Evolutionary conservation across 768 basidiomycete genomes (phyloP).

Genomic region (Suillus ampliporus): DNA sequence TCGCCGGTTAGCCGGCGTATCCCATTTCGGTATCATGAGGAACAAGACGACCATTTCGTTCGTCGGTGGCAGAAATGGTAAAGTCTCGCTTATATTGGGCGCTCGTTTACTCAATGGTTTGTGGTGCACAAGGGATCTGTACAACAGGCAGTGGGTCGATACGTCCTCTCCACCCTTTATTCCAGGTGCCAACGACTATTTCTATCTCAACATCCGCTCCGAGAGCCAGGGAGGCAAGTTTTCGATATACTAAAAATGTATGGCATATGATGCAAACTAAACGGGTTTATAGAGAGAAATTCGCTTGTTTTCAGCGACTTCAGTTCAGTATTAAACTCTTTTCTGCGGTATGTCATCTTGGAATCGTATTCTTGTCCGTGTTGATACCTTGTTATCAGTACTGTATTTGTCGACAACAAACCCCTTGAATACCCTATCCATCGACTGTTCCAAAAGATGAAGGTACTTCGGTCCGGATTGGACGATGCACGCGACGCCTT

Average conservation of each 20-base stretch:
- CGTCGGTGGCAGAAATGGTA: neutral
- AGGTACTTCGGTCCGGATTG: neutral
- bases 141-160: neutral
- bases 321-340: neutral
- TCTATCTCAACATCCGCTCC: neutral
- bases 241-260: neutral
- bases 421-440: neutral
- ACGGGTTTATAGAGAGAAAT: neutral
- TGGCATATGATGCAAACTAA: neutral
- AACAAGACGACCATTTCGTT: neutral
- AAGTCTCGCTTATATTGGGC: neutral
- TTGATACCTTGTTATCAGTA: neutral
- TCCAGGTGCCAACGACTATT: neutral
- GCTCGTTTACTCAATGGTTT: neutral
- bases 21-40: neutral
- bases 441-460: neutral
- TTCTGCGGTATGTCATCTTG: neutral
- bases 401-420: neutral
- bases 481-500: neutral
- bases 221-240: neutral
- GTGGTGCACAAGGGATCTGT: neutral
- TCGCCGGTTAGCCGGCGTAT: neutral
- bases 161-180: neutral
- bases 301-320: neutral
- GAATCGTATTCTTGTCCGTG: neutral